Conservation (phyloP, 2,329 filamentous ascomycete species). For the Scorias spongiosa region DNA sequence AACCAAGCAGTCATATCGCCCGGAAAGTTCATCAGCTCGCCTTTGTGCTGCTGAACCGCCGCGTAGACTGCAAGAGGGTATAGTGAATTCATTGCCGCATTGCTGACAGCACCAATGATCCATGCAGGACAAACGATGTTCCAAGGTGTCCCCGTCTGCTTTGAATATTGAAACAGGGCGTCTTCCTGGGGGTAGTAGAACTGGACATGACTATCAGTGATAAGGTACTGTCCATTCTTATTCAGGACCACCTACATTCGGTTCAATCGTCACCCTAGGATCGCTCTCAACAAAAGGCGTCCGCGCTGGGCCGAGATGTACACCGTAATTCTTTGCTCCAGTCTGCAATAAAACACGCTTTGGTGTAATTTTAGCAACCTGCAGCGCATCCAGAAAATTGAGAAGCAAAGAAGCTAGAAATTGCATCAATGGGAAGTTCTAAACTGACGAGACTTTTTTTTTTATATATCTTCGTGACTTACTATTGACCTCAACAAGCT, state of each 20-base stretch:
- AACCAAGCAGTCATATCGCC: constrained; percentile 32
- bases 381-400: constrained; percentile 35
- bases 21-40: constrained; percentile 28
- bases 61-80: constrained; percentile 37
- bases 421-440: constrained; percentile 27
- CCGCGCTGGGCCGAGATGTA: constrained; percentile 32
- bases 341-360: constrained; percentile 37
- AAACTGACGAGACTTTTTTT: constrained; percentile 3
- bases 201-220: constrained; percentile 10
- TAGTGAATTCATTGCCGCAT: constrained; percentile 36
- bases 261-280: constrained; percentile 27
- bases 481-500: constrained; percentile 34
- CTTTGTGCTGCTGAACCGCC: constrained; percentile 29
- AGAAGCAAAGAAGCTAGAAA: constrained; percentile 27
- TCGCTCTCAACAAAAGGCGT: constrained; percentile 34
- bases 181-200: constrained; percentile 44
- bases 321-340: constrained; percentile 37
- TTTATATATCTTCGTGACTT: constrained; percentile 26
- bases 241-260: constrained; percentile 19
- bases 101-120: constrained; percentile 34
- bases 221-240: constrained; percentile 21
- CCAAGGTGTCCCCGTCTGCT: constrained; percentile 23
- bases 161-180: constrained; percentile 29
- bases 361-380: constrained; percentile 27
- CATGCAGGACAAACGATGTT: constrained; percentile 34